Base-by-base conservation (phyloP, 352 stramenopile species). In the Globisporangium lucens region DNA sequence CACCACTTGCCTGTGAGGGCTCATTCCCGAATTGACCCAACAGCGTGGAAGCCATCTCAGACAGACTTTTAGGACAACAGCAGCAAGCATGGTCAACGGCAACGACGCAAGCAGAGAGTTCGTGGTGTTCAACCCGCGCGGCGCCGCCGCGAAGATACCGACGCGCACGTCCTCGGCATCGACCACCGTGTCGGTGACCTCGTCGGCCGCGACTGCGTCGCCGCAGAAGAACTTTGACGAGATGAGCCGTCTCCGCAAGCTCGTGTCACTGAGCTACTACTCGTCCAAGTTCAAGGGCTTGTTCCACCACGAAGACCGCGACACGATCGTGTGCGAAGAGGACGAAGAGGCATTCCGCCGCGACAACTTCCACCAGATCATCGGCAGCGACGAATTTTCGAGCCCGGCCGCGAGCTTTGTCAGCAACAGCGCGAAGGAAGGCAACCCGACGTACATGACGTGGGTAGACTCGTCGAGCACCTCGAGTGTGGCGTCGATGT, bases 211-310 rank as follows among this genome's bases (percentile, higher is more conserved):
- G 17, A 27, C 27, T 1, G 22, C 63, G n/a, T 56, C 63, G 22
- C 41, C 57, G 64, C 56, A 60, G 27, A 65, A 70, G 35, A 41
- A 13, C 51, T 33, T 56, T 27, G 71, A 83, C 13, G 79, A 85
- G 22, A 68, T 63, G 63, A 76, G 76, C 66, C 75, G 68, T 9
- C 63, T 89, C 20, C 79, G 77, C 49, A 89, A 89, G 63, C 74
- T 87, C 68, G 82, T 77, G 67, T 92, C 84, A 52, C 60, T 92
- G 41, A 73, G 56, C 38, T 90, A 90, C 66, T 72, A 89, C 49
- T 65, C 74, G 56, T 60, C 71, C 64, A 90, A 90, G 64, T 36
- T 92, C 47, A 79, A 75, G 58, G 65, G 68, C 56, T 79, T 76
- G 67, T 76, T 92, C n/a, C 80, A 81, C 52, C 78, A 70, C 53